Conservation (phyloP, 108 stramenopile species). For the Stephanodiscus minutulus region DNA sequence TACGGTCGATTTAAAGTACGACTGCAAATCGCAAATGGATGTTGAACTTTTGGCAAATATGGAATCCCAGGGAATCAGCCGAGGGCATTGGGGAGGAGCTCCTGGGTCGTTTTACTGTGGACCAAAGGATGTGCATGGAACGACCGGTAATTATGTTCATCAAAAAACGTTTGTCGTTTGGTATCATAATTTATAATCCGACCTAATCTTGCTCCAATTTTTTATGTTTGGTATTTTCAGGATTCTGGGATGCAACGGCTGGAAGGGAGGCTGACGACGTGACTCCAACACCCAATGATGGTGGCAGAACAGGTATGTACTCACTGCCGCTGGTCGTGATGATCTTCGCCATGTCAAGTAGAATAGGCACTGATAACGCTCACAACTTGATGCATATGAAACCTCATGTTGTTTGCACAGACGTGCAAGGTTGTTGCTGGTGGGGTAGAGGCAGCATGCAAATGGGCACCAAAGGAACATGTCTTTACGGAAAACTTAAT, state of each 20-base stretch:
- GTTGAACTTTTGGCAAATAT: constrained; percentile 24
- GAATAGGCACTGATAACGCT: neutral
- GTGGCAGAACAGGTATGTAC: constrained; percentile 20
- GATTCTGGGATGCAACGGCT: constrained; percentile 32
- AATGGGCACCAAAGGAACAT: constrained; percentile 43
- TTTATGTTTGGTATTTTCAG: neutral
- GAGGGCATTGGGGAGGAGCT: constrained; percentile 30
- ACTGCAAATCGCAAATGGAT: constrained; percentile 37
- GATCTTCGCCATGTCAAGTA: too few relatives aligned
- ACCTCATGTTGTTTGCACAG: constrained; percentile 12
- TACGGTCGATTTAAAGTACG: constrained; percentile 27
- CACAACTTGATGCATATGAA: neutral
- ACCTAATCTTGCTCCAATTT: neutral
- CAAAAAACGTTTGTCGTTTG: neutral
- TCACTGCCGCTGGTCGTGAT: too few relatives aligned
- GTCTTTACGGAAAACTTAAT: constrained; percentile 51
- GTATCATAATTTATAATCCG: neutral
- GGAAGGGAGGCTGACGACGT: constrained; percentile 29
- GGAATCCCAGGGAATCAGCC: constrained; percentile 32
- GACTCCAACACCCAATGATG: constrained; percentile 28
- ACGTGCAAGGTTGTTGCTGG: constrained; percentile 57
- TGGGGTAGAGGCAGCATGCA: constrained; percentile 53
- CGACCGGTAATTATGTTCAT: constrained; percentile 12
- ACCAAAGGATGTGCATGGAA: constrained; percentile 22
- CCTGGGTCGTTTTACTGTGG: constrained; percentile 48